Percentiles rank a stretch among this genome's conserved stretches.
phyloP scores from a whole-genome alignment of 2,329 filamentous ascomycete genomes.

The Arthrobotrys sinensis region DNA sequence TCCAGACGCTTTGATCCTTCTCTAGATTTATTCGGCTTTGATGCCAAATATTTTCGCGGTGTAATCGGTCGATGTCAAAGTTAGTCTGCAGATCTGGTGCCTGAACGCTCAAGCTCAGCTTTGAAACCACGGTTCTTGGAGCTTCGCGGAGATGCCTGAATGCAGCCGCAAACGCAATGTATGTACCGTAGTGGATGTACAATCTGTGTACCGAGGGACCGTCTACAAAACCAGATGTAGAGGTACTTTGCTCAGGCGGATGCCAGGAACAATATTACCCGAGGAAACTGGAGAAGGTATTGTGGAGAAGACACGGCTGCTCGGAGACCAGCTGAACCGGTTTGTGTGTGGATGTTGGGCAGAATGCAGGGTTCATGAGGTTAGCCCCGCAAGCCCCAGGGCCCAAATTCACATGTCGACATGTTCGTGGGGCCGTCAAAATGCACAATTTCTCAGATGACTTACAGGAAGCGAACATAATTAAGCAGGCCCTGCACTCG shows the following conservation, averaged over 20 bases:
- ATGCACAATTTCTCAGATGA: conserved; percentile 5
- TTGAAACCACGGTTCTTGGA: conserved; percentile 22
- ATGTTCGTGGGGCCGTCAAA: neutral
- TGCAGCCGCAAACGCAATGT: conserved; percentile 35
- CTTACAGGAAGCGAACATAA: conserved; percentile 8
- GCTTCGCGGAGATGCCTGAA: conserved; percentile 25
- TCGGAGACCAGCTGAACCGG: conserved; percentile 26
- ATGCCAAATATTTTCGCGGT: conserved; percentile 31
- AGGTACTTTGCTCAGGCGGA: conserved; percentile 13
- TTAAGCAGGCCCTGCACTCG: conserved; percentile 20
- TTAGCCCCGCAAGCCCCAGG: conserved; percentile 29
- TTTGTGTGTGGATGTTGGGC: conserved; percentile 3
- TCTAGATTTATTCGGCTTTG: conserved; percentile 30
- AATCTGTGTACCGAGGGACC: conserved; percentile 12
- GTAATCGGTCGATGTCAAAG: conserved; percentile 7
- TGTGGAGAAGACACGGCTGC: conserved; percentile 47
- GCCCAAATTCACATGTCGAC: conserved; percentile 24
- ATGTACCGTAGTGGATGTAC: conserved; percentile 11
- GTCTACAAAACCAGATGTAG: conserved; percentile 15
- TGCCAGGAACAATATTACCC: conserved; percentile 30
- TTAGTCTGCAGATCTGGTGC: conserved; percentile 28
- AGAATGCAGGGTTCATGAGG: conserved; percentile 20
- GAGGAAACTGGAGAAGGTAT: conserved; percentile 4
- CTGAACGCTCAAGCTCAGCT: conserved; percentile 20
- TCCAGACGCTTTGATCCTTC: conserved; percentile 28